phyloP scores from a whole-genome alignment of 345 rosid species.

The Odontarrhena argentea region DNA sequence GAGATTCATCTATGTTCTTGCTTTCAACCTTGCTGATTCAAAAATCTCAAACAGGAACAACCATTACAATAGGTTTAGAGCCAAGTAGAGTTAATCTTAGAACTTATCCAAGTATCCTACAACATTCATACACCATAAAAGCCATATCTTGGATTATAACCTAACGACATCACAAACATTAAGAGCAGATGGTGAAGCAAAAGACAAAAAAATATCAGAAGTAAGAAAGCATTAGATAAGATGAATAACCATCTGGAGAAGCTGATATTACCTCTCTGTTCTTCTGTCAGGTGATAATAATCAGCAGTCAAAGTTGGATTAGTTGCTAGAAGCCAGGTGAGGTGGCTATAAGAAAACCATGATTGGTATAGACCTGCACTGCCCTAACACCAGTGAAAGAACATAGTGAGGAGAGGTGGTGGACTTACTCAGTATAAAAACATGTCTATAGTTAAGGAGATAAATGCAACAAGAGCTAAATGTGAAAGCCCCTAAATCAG shows the following conservation, averaged over 20 bases:
- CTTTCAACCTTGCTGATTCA: slow-evolving; percentile 2
- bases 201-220: background rate
- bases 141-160: background rate
- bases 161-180: background rate
- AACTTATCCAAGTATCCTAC: slow-evolving; percentile 1
- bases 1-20: slow-evolving; percentile 13
- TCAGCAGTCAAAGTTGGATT: background rate
- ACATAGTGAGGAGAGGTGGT: background rate
- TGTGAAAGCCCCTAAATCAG: slow-evolving; percentile 6
- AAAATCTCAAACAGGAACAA: background rate
- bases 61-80: slow-evolving; percentile 3
- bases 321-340: background rate
- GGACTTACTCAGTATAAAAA: background rate
- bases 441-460: background rate
- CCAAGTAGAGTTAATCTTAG: slow-evolving; percentile 2
- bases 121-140: background rate
- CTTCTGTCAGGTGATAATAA: background rate
- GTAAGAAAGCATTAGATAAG: background rate
- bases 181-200: background rate
- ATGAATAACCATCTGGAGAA: background rate
- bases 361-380: slow-evolving; percentile 3
- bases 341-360: slow-evolving; percentile 8
- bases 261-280: slow-evolving; percentile 14
- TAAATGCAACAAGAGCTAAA: background rate
- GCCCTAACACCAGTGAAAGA: slow-evolving; percentile 13